Base-by-base conservation (phyloP, 805 yeast species). In the Ogataea nonfermentans region DNA sequence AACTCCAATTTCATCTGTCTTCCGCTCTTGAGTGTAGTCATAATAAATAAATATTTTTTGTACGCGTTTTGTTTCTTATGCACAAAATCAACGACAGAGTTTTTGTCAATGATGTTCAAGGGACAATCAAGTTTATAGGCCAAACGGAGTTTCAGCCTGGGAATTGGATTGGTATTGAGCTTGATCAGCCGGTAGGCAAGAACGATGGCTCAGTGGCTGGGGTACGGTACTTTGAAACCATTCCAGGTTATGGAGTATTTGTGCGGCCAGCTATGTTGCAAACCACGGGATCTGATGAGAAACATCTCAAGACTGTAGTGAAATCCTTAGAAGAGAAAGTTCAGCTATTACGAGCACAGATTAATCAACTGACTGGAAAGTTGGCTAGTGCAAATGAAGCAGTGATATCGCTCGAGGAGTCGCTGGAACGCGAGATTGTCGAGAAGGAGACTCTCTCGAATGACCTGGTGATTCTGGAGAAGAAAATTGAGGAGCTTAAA, bases 1-100 rank as follows among this genome's bases (percentile, higher is more conserved):
- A 89, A 69, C 52, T 87, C 95, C 30, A 68, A 70, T 51, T 76
- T 78, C 56, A 76, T 62, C 51, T 67, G 79, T 42, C 65, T 50
- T 9, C 51, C 46, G 12, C 48, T 46, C 30, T 55, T 56, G 13
- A 37, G 47, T 29, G 50, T 37, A 24, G 55, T 24, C 41, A 37
- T 37, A 27, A 30, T 27, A 20, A 27, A 26, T 31, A 23, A 26
- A 6, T 30, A 16, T 11, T 26, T 26, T 10, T 35, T 32, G 27
- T 24, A 26, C 37, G 35, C 36, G 35, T 35, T 36, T 23, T 19
- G 11, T 32, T 40, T 13, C 14, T 37, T 19, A 30, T 40, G 38
- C 32, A 34, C 23, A 32, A 22, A 7, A 17, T 43, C 23, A 43
- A 41, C 20, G 62, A 65, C 27, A 43, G 48, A 20, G 76, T 74